A percentile compares a stretch with the other conserved stretches of the same genome.
Evolutionary conservation across 306 rosid species (phyloP).

Genomic region (Prunus campanulata): DNA sequence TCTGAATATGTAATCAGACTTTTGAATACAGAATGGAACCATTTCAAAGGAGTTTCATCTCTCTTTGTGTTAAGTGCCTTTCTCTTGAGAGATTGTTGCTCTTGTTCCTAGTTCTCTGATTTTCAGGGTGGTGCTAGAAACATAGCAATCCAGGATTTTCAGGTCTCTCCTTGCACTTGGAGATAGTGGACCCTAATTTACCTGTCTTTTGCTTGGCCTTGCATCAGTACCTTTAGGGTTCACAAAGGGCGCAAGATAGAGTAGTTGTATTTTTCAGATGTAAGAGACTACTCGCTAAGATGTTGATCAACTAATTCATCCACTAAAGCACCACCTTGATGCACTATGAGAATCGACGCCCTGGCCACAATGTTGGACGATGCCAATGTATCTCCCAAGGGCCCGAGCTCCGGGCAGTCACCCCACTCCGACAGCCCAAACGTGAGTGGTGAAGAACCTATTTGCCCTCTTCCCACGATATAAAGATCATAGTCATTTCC

Average conservation of each 20-base stretch:
- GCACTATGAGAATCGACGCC: constrained; percentile 52
- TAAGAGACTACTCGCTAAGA: background rate
- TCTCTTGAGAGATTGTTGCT: too few species aligned
- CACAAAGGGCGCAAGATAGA: background rate
- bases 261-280: too few species aligned
- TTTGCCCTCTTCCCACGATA: constrained; percentile 52
- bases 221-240: background rate
- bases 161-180: too few species aligned
- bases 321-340: constrained; percentile 19
- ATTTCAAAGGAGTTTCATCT: too few species aligned
- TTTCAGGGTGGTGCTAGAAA: too few species aligned
- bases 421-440: constrained; percentile 39
- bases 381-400: constrained; percentile 47
- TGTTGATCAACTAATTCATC: background rate
- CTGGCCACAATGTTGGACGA: constrained; percentile 28
- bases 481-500: constrained; percentile 35
- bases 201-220: too few species aligned
- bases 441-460: constrained; percentile 12
- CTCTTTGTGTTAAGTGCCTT: too few species aligned
- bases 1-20: too few species aligned
- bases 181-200: too few species aligned
- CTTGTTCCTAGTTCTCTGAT: too few species aligned
- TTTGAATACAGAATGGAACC: too few species aligned
- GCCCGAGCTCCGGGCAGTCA: constrained; percentile 51
- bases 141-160: too few species aligned